phyloP scores from a whole-genome alignment of 768 basidiomycete genomes.

The Tulasnella calospora region DNA sequence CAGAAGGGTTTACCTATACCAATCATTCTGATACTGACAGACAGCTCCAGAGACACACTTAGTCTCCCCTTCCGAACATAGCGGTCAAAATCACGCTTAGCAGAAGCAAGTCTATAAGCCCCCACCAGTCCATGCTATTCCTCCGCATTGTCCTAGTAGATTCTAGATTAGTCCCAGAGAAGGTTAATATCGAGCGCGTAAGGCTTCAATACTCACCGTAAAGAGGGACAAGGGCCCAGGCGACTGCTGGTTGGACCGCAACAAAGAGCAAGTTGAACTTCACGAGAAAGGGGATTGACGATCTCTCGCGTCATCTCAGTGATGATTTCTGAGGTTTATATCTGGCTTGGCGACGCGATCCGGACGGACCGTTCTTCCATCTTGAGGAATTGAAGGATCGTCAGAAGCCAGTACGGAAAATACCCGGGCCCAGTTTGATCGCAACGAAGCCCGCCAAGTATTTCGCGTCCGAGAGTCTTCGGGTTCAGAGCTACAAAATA shows the following conservation, averaged over 20 bases:
- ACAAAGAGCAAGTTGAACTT: not conserved
- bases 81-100: not conserved
- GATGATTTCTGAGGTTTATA: not conserved
- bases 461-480: not conserved
- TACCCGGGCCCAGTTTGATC: not conserved
- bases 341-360: not conserved
- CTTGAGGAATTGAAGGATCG: not conserved
- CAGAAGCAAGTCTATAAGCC: not conserved
- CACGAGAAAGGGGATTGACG: not conserved
- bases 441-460: not conserved
- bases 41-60: not conserved
- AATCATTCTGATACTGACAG: not conserved
- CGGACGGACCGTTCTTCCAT: not conserved
- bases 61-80: not conserved
- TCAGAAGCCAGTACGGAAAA: not conserved
- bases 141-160: not conserved
- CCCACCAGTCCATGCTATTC: not conserved
- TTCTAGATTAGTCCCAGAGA: not conserved
- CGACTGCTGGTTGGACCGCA: not conserved
- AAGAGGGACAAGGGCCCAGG: not conserved
- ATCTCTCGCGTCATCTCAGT: not conserved
- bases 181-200: too few species aligned
- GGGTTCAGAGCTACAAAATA: not conserved
- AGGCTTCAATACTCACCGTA: not conserved
- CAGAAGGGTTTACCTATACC: not conserved